Base-by-base conservation (phyloP, 768 basidiomycete species). In the Pisolithus marmoratus region DNA sequence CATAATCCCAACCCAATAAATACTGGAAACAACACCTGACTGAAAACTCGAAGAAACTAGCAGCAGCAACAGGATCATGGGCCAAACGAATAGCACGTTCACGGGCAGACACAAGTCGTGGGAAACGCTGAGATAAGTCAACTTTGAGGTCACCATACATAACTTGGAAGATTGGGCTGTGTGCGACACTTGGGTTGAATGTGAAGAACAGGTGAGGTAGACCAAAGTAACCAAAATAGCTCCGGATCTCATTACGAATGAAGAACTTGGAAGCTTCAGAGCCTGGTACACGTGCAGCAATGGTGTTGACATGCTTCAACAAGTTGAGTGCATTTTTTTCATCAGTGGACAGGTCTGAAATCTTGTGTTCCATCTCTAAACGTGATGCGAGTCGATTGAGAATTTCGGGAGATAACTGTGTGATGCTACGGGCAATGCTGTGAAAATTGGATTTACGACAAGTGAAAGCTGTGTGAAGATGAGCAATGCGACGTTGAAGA, bases 21-120 rank as follows among this genome's bases (percentile, higher is more conserved):
- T 61, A 53, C 20, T 60, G 27, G 4, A 27, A 27, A 27, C 27
- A 27, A 27, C 2, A 27, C 27, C n/a, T n/a, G 41, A 42, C 48
- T 65, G 67, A n/a, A n/a, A n/a, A n/a, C 4, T 66, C 56, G 55
- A 63, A 71, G 46, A 70, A 70, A 7, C 70, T 61, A 1, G 65
- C 64, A n/a, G 65, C 70, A 2, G 67, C 63, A n/a, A 70, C 67
- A 41, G 71, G 69, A 53, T 71, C 69, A 15, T 59, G 48, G 0
- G 70, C 67, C 0, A 72, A 24, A 0, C 61, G 29, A 0, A 61
- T 15, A 2, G 68, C 66, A 5, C 64, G 53, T 19, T 57, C 50
- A 36, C 6, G 38, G 4, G 59, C 38, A 14, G 47, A 5, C 1
- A 51, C 50, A 0, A 72, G 12, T 0, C 29, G 0, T 0, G 71